Conservation (phyloP, 192 early-diverging fungal species). For the Cetraspora pellucida region DNA sequence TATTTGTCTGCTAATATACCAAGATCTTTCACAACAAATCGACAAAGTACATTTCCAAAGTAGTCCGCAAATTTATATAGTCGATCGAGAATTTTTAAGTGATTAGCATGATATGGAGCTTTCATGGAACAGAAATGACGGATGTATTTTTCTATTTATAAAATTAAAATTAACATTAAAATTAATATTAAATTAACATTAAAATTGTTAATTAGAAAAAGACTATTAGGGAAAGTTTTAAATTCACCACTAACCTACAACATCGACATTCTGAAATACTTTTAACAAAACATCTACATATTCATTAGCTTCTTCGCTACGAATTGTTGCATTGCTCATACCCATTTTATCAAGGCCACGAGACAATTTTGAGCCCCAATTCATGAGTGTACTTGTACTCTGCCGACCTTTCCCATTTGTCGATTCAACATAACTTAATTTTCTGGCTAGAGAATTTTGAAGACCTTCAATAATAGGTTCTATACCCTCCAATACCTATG, state of each 20-base stretch:
- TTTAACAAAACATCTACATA: conserved; percentile 46
- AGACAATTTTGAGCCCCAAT: conserved; percentile 32
- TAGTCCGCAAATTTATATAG: conserved; percentile 46
- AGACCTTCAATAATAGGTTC: conserved; percentile 26
- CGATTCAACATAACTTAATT: conserved; percentile 33
- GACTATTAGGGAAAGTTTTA: not conserved
- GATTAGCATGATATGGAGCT: conserved; percentile 40
- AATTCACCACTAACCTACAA: conserved; percentile 22
- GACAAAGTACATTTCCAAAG: conserved; percentile 46
- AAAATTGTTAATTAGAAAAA: not conserved
- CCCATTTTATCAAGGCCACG: conserved; percentile 33
- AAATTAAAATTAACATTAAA: not conserved
- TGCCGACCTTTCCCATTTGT: conserved; percentile 34
- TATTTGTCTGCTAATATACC: conserved; percentile 51
- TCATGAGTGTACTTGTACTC: conserved; percentile 32
- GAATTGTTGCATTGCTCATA: conserved; percentile 14
- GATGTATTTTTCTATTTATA: conserved; percentile 40
- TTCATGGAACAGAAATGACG: conserved; percentile 36
- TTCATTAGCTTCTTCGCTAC: conserved; percentile 45
- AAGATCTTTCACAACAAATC: conserved; percentile 48
- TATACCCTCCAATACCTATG: conserved; percentile 27
- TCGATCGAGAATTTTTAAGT: conserved; percentile 42
- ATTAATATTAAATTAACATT: not conserved
- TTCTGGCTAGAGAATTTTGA: conserved; percentile 30
- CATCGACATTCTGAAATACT: conserved; percentile 17